Evolutionary conservation across 805 yeast species (phyloP), one percentile per base, ranked within the genome.

Genomic region (Citeromyces matritensis): DNA sequence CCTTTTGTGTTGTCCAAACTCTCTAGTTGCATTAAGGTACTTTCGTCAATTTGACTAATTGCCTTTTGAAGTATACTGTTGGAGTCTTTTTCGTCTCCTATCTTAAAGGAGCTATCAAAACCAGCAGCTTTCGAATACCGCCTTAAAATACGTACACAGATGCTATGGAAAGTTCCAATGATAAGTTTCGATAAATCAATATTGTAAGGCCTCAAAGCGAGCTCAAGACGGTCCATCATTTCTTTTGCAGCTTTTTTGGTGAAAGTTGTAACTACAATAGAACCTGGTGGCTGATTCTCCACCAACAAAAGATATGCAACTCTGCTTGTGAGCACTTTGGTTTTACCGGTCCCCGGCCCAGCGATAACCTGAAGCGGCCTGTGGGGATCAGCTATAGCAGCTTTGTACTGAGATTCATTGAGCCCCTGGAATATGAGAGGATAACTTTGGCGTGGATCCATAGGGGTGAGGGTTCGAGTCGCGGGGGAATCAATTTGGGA

Each of bases 241-340:
- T 88, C 97, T 32, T 61, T 66, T 2, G 96, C 93, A 0, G 98
- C 97, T 43, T 80, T 82, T 42, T 82, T 81, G 9, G 97, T 88
- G 56, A 88, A 88, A 0, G 97, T 86, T 5, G 95, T 83, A 13
- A 86, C 91, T 1, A 88, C 66, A 12, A 91, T 64, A 30, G 65
- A 55, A 23, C 61, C 57, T 0, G 96, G 86, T 1, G 60, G 56
- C 1, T 81, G 49, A 2, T 61, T 51, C 24, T 66, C 59, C 6
- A 63, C 49, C 3, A 68, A 36, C 6, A 86, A 41, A 19, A 86
- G 55, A 42, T 73, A 68, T 1, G 86, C 86, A 7, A 86, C 91
- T 29, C 95, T 58, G 1, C 84, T 64, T 0, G 83, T 74, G 19
- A 88, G 51, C 2, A 91, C 88, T 47, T 73, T 75, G 2, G 98